These are phyloP conservation scores for Biscutella laevigata DNA, from an alignment of 441 rosid genomes.

Conservation along the genomic window DNA sequence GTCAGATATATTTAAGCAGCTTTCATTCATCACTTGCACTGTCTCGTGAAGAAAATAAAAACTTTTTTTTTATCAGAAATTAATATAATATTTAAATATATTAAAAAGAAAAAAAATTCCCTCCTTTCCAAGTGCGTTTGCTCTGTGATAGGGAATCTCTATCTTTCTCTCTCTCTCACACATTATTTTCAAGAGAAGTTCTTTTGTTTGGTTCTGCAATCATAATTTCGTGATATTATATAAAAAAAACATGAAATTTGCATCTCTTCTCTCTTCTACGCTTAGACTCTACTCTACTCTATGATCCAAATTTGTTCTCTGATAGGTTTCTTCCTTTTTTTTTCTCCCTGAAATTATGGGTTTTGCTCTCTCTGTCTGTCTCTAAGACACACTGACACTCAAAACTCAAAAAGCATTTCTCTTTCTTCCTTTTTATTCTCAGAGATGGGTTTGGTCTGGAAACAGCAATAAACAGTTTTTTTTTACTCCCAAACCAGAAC, in stretches of 20 bases:
- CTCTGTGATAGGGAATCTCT: conserved; percentile 18
- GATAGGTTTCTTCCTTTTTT: conserved; percentile 1
- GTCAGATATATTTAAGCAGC: conserved; percentile 28
- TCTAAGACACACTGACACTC: conserved; percentile 16
- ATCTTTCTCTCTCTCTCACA: conserved; percentile 11
- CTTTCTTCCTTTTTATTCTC: background rate
- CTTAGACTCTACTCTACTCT: conserved; percentile 22
- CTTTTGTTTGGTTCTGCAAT: conserved; percentile 32
- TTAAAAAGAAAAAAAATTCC: background rate
- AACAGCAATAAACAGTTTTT: conserved; percentile 5
- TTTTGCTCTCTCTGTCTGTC: conserved; percentile 21
- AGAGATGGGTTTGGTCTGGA: conserved; percentile 12
- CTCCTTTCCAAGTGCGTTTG: conserved; percentile 26
- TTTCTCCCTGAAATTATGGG: conserved; percentile 20
- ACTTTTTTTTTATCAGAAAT: conserved; percentile 16
- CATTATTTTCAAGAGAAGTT: conserved; percentile 9
- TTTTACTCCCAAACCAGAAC: conserved; percentile 20
- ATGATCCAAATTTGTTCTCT: conserved; percentile 11
- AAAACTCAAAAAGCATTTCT: conserved; percentile 15
- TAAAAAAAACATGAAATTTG: conserved; percentile 2
- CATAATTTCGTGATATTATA: conserved; percentile 16
- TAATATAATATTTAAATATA: background rate
- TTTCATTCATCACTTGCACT: conserved; percentile 41
- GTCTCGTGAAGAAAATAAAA: conserved; percentile 28
- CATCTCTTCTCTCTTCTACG: conserved; percentile 5